phyloP scores from a whole-genome alignment of 805 yeast genomes.

The Cyberlindnera maritima region DNA sequence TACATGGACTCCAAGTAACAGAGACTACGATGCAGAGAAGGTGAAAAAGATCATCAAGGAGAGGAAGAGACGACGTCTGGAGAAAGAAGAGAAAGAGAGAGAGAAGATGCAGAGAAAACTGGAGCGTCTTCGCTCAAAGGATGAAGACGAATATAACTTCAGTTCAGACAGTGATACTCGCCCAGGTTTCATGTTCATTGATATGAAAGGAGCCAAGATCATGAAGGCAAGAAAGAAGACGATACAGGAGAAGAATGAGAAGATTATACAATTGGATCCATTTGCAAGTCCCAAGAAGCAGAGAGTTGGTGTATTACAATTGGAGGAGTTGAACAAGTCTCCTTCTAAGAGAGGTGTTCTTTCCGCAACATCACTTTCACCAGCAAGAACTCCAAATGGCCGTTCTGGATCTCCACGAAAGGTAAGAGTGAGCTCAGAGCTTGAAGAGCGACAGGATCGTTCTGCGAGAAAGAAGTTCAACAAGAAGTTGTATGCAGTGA shows the following conservation, averaged over 20 bases:
- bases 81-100: background rate
- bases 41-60: background rate
- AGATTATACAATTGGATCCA: slow-evolving; percentile 18
- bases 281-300: slow-evolving; percentile 31
- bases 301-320: slow-evolving; percentile 25
- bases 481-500: slow-evolving; percentile 22
- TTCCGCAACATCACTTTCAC: slow-evolving; percentile 15
- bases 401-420: slow-evolving; percentile 48
- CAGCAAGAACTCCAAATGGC: slow-evolving; percentile 39
- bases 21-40: background rate
- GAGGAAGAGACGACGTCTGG: background rate
- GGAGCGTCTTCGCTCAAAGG: background rate
- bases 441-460: slow-evolving; percentile 30
- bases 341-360: slow-evolving; percentile 35
- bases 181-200: slow-evolving; percentile 4
- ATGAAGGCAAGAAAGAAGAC: slow-evolving; percentile 7
- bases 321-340: slow-evolving; percentile 16
- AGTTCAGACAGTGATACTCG: slow-evolving; percentile 6
- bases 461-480: slow-evolving; percentile 51
- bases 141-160: background rate
- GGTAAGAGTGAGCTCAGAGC: slow-evolving; percentile 25
- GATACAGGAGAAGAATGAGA: slow-evolving; percentile 6
- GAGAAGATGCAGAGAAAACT: background rate
- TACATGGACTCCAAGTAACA: background rate
- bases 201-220: slow-evolving; percentile 4